Base-by-base conservation (phyloP, 257 asterid genomes). In the Nicotiana tomentosiformis region DNA sequence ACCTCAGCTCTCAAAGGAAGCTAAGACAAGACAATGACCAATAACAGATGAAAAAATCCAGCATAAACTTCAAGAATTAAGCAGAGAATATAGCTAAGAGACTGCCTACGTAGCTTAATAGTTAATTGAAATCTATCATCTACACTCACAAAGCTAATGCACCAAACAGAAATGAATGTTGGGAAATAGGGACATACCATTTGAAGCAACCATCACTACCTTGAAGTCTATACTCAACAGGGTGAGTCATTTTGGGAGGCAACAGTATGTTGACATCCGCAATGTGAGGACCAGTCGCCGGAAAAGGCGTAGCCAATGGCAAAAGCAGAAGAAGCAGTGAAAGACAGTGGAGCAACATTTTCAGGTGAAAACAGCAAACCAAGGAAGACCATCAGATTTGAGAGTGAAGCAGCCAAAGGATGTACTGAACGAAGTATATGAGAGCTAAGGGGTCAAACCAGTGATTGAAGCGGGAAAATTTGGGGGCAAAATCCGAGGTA, bases 151-250 rank as follows among this genome's bases (percentile, higher is more conserved):
- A 37, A 67, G 23, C 32, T 81, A 37, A n/a, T 56, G 18, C 66
- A 66, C 66, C 77, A 56, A 20, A 55, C 49, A 43, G 51, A 43
- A 43, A 43, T 9, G 51, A 3, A 51, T 29, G 62, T 49, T 2
- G 11, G 51, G 15, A 69, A 82, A 56, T 65, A 5, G 81, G 4
- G 10, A 61, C 80, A 61, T 58, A 95, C 99, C 99, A 95, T 83
- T 91, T 89, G 94, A 95, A 95, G 87, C 99, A 95, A 56, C 99
- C 99, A 86, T 92, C 99, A 85, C 94, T 90, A n/a, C 97, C 99
- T 86, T 90, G 99, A 81, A 95, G 96, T 23, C 99, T 83, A 80
- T 93, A 95, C 81, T 95, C 99, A 49, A 95, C 94, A 4, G 99
- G 97, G 67, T 90, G 91, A 57, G 99, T 93, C 99, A 95, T 93